phyloP scores from a whole-genome alignment of 495 filamentous ascomycete species.

The Trichoderma gamsii region DNA sequence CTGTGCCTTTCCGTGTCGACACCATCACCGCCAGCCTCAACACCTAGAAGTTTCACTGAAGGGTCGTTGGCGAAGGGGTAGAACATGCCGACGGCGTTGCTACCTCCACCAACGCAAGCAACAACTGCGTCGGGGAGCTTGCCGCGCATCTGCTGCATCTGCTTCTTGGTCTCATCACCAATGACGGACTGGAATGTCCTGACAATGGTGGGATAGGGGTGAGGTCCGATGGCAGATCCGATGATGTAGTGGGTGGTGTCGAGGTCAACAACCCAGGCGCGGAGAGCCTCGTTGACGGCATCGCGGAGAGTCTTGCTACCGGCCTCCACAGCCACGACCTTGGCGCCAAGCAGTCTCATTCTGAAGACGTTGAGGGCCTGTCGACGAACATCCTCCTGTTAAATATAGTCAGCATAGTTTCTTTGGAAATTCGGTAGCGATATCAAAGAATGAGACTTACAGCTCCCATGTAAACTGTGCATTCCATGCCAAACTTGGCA shows the following conservation, averaged over 20 bases:
- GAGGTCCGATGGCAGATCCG: conserved; percentile 88
- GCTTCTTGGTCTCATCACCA: conserved; percentile 83
- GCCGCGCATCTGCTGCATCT: conserved; percentile 71
- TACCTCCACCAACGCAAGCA: conserved; percentile 91
- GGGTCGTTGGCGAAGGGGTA: conserved; percentile 86
- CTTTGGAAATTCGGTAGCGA: conserved; percentile 27
- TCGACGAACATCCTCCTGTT: conserved; percentile 75
- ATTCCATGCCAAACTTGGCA: conserved; percentile 93
- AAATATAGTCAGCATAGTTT: conserved; percentile 32
- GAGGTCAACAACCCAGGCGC: conserved; percentile 80
- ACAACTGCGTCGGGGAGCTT: conserved; percentile 94
- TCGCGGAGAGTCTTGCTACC: conserved; percentile 84
- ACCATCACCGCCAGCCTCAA: conserved; percentile 95
- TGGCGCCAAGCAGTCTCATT: conserved; percentile 89
- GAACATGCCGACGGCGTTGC: conserved; percentile 91
- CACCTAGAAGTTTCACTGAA: conserved; percentile 80
- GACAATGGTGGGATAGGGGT: conserved; percentile 94
- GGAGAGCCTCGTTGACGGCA: conserved; percentile 88
- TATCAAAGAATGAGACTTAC: conserved; percentile 25
- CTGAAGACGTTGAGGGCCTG: conserved; percentile 95
- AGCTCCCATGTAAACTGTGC: conserved; percentile 92
- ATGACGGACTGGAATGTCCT: conserved; percentile 93
- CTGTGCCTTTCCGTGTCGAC: conserved; percentile 81
- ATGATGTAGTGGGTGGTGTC: conserved; percentile 95
- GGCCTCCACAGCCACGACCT: conserved; percentile 79